phyloP scores from a whole-genome alignment of 371 early-diverging fungal genomes.

The Mucor plumbeus region DNA sequence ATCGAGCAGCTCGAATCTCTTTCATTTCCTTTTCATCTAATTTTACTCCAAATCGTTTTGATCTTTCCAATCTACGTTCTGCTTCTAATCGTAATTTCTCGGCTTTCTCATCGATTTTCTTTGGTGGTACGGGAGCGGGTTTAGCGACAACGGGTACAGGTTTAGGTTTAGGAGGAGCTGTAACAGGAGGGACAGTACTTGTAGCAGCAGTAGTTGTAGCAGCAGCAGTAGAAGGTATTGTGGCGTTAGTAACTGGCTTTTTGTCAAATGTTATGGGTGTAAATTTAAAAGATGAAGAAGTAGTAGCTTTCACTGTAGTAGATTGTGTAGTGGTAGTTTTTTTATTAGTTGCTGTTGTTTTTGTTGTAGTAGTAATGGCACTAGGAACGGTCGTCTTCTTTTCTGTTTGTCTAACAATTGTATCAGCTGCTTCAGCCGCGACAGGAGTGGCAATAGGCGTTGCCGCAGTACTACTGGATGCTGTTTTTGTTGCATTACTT shows the following conservation, averaged over 20 bases:
- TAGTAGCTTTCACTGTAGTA: neutral
- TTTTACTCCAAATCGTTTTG: constrained; percentile 61
- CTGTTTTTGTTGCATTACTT: neutral
- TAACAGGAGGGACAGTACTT: neutral
- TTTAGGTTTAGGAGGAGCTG: neutral
- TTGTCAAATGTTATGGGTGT: constrained; percentile 50
- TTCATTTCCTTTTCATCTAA: constrained; percentile 45
- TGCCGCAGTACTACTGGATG: neutral
- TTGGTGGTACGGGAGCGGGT: neutral
- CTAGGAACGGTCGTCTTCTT: no score
- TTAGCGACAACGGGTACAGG: neutral
- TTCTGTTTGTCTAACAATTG: neutral
- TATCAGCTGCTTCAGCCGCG: neutral
- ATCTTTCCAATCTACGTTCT: constrained; percentile 43
- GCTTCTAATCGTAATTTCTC: constrained; percentile 20
- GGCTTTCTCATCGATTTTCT: constrained; percentile 10
- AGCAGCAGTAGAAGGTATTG: neutral
- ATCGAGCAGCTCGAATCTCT: constrained; percentile 48
- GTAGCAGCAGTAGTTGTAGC: neutral
- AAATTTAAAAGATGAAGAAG: constrained; percentile 33
- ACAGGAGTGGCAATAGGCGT: neutral
- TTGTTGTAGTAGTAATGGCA: neutral
- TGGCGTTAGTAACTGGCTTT: constrained; percentile 4
- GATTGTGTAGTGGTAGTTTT: neutral
- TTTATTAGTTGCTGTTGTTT: neutral